These are phyloP conservation scores for Heterobasidion annosum DNA, from an alignment of 1,284 basidiomycete species.

Conservation along the genomic window DNA sequence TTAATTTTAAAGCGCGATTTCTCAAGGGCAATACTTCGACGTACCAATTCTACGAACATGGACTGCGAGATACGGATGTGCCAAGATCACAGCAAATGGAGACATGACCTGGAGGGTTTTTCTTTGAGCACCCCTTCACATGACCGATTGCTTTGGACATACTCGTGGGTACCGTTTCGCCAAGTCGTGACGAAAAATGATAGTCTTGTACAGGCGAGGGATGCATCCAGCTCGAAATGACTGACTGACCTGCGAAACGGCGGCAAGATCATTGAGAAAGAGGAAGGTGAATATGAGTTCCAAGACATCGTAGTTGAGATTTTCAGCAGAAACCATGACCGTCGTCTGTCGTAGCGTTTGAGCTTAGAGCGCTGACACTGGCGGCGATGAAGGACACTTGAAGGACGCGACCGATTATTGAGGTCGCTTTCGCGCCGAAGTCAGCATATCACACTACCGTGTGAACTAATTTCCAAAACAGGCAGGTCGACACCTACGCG, in stretches of 20 bases:
- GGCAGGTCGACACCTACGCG: too few species aligned
- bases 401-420: too few species aligned
- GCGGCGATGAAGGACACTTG: too few species aligned
- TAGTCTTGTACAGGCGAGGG: constrained; percentile 47
- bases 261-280: constrained; percentile 43
- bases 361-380: too few species aligned
- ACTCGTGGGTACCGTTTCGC: constrained; percentile 47
- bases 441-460: too few species aligned
- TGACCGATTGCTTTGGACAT: background rate
- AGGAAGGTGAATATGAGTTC: constrained; percentile 51
- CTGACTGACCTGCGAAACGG: constrained; percentile 49
- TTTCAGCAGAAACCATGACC: constrained; percentile 57
- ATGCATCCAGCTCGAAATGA: constrained; percentile 54
- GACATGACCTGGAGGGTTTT: constrained; percentile 30
- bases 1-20: background rate
- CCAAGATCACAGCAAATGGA: constrained; percentile 48
- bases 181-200: constrained; percentile 44
- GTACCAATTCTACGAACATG: constrained; percentile 55
- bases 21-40: constrained; percentile 10
- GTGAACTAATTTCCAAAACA: too few species aligned
- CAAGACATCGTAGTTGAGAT: constrained; percentile 60
- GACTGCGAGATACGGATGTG: constrained; percentile 40
- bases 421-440: too few species aligned
- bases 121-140: background rate
- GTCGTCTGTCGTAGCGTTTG: background rate